Evolutionary conservation across 2,329 filamentous ascomycete genomes (phyloP).

Genomic region (Aureobasidium musti): DNA sequence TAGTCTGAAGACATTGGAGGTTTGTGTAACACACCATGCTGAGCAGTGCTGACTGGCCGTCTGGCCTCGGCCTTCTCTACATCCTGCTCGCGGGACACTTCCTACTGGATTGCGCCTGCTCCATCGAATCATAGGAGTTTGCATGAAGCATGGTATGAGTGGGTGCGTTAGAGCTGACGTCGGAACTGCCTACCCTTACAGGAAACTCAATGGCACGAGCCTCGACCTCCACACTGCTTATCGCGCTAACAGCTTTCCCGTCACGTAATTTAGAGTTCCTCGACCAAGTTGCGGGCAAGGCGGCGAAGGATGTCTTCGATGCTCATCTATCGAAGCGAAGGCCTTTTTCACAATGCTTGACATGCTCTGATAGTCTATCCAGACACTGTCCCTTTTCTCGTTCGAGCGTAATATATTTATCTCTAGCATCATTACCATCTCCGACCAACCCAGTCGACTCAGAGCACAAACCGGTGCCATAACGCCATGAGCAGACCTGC

Average conservation of each 20-base stretch:
- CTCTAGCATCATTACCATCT: background rate
- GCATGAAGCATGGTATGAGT: background rate
- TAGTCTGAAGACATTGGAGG: background rate
- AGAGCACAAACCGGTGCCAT: background rate
- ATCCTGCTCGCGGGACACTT: background rate
- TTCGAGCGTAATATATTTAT: background rate
- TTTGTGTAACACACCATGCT: background rate
- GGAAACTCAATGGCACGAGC: slow-evolving; percentile 14
- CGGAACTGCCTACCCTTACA: slow-evolving; percentile 21
- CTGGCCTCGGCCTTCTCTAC: background rate
- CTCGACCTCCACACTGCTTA: slow-evolving; percentile 17
- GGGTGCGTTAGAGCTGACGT: background rate
- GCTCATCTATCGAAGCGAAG: slow-evolving; percentile 22
- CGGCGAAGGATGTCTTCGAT: slow-evolving; percentile 3
- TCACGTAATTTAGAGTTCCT: slow-evolving; percentile 27
- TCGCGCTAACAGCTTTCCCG: slow-evolving; percentile 25
- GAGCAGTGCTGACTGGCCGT: background rate
- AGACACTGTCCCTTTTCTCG: background rate
- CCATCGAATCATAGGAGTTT: background rate
- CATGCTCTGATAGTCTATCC: background rate
- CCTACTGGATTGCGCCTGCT: background rate
- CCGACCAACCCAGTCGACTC: background rate
- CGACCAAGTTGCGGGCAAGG: slow-evolving; percentile 20
- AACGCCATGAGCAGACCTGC: slow-evolving; percentile 28
- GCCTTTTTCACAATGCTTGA: slow-evolving; percentile 1